A percentile compares a stretch with the other conserved stretches of the same genome.
These are phyloP conservation scores for Thuidium tamariscinum DNA, from an alignment of 225 moss, liverwort and hornwort species.

Conservation along the genomic window DNA sequence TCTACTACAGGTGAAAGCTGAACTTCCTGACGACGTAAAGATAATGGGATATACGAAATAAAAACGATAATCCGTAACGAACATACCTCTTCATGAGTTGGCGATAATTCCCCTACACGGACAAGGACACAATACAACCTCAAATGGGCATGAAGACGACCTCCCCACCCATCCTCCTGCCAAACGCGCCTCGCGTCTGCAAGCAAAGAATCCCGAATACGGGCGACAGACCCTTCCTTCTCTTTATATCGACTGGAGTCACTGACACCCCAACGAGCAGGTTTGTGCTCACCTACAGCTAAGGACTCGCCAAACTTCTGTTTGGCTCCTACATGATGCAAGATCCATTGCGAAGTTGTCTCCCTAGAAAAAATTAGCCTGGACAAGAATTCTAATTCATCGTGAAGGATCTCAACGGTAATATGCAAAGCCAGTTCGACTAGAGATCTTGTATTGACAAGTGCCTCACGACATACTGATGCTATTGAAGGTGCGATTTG, in stretches of 20 bases:
- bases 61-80: not conserved
- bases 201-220: slow-evolving; percentile 67
- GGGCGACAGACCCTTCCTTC: slow-evolving; percentile 40
- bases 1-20: not conserved
- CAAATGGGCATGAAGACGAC: slow-evolving; percentile 81
- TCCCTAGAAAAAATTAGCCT: slow-evolving; percentile 70
- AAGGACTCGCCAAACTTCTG: slow-evolving; percentile 54
- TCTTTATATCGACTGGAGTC: slow-evolving; percentile 34
- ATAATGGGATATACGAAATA: not conserved
- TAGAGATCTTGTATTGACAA: slow-evolving; percentile 56
- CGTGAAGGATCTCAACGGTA: slow-evolving; percentile 72
- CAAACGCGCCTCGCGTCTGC: slow-evolving; percentile 68
- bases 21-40: not conserved
- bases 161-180: slow-evolving; percentile 82
- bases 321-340: slow-evolving; percentile 58
- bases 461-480: slow-evolving; percentile 69
- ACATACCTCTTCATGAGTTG: slow-evolving; percentile 86
- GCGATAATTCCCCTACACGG: slow-evolving; percentile 74
- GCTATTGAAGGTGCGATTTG: slow-evolving; percentile 70
- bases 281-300: slow-evolving; percentile 17
- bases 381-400: slow-evolving; percentile 84
- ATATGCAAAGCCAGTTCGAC: slow-evolving; percentile 78
- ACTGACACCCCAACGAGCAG: slow-evolving; percentile 18
- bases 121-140: slow-evolving; percentile 94
- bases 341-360: slow-evolving; percentile 73